Percentiles rank a stretch among this genome's conserved stretches.
Evolutionary conservation across 805 yeast species (phyloP).

Genomic region (Sugiyamaella boreocaroliniensis): DNA sequence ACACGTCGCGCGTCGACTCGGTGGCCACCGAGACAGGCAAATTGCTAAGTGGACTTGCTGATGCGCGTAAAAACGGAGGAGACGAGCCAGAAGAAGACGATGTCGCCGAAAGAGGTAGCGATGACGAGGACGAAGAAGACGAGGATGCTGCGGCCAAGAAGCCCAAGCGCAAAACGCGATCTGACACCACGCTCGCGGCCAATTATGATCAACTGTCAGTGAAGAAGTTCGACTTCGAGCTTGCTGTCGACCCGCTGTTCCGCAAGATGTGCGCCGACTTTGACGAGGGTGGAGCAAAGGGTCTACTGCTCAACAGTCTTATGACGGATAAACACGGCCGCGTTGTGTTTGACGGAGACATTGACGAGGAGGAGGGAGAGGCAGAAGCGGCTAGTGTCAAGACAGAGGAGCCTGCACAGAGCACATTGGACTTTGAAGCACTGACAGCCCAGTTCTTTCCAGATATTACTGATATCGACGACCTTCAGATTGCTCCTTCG

Average conservation of each 20-base stretch:
- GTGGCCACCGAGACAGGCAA: constrained; percentile 87
- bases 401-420: constrained; percentile 11
- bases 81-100: constrained; percentile 12
- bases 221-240: constrained; percentile 32
- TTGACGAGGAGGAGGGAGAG: constrained; percentile 28
- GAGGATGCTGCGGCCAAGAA: constrained; percentile 19
- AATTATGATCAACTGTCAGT: constrained; percentile 26
- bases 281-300: constrained; percentile 39
- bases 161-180: constrained; percentile 18
- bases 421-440: constrained; percentile 22
- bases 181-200: constrained; percentile 28
- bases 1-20: constrained; percentile 84
- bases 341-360: constrained; percentile 60
- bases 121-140: constrained; percentile 17
- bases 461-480: constrained; percentile 18
- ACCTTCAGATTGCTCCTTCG: constrained; percentile 57
- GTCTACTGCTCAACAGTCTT: constrained; percentile 44
- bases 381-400: constrained; percentile 36
- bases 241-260: constrained; percentile 36
- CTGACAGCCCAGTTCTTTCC: constrained; percentile 21
- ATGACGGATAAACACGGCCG: constrained; percentile 48
- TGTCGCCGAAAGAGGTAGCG: constrained; percentile 33
- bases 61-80: constrained; percentile 19
- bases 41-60: constrained; percentile 66
- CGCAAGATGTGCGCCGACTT: constrained; percentile 40